phyloP scores from a whole-genome alignment of 2,329 filamentous ascomycete genomes.

The Colletotrichum incanum region DNA sequence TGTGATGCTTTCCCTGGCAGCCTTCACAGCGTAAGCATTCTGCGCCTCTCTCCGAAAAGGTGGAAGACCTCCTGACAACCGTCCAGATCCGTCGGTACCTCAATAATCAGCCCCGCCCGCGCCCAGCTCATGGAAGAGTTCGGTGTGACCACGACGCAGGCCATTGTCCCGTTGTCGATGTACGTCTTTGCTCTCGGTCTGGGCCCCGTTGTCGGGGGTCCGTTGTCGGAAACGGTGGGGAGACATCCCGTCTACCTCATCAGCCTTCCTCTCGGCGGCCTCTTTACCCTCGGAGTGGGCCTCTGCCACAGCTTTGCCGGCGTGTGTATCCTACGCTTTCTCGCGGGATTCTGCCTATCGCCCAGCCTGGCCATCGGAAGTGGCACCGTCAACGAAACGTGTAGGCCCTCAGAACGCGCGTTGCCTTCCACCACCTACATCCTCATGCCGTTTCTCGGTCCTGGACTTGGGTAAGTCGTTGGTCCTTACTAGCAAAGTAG shows the following conservation, averaged over 20 bases:
- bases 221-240: constrained; percentile 72
- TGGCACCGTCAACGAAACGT: constrained; percentile 67
- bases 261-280: constrained; percentile 61
- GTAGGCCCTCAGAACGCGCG: constrained; percentile 58
- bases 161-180: constrained; percentile 72
- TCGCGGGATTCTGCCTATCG: constrained; percentile 67
- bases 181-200: constrained; percentile 74
- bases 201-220: constrained; percentile 73
- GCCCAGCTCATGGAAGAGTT: constrained; percentile 67
- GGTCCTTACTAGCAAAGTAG: not conserved
- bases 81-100: constrained; percentile 67
- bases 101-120: constrained; percentile 67
- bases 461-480: constrained; percentile 63
- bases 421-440: constrained; percentile 62
- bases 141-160: constrained; percentile 66
- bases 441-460: constrained; percentile 68
- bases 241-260: constrained; percentile 67
- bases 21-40: constrained; percentile 58
- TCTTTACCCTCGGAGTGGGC: constrained; percentile 71
- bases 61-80: constrained; percentile 7
- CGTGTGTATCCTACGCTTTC: constrained; percentile 69
- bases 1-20: constrained; percentile 55
- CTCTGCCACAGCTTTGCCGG: constrained; percentile 65
- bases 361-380: constrained; percentile 65
- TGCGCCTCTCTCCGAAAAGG: constrained; percentile 3